Evolutionary conservation across 176 grass and related monocot species (phyloP), one percentile per base, ranked within the genome.

Genomic region (Cenchrus purpureus): DNA sequence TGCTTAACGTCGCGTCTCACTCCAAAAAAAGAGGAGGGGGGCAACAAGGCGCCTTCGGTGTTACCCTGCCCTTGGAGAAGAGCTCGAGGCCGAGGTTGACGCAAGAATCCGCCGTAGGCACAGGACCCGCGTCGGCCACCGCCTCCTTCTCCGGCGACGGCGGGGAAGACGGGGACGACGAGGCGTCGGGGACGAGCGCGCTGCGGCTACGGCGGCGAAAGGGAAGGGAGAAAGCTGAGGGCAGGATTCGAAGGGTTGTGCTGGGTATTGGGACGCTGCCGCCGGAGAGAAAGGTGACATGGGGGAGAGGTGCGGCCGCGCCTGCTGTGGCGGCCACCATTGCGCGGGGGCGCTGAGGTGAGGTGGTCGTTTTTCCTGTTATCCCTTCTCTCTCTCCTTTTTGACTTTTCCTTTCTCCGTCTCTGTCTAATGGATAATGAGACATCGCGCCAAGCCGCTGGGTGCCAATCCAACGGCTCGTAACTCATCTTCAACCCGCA

Each of bases 61-160:
- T 76, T 85, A 98, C 96, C 89, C 91, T 95, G 77, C 96, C 87
- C 87, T 92, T 98, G 57, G 96, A 93, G 93, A 98, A 98, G 70
- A 95, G 87, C 71, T 83, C 31, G 45, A 98, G 96, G 28, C 96
- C 96, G 1, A 91, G 61, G 48, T 94, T 98, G 59, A 98, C 89
- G 57, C 93, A 95, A 8, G 93, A 98, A 79, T 98, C 96, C 17
- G 93, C 93, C 3, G 93, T 95, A 19, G 64, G 79, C 43, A 79
- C 70, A 10, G 58, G 13, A 10, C 12, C 62, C 7, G 67, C 53
- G 42, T 77, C 79, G 45, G 51, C 76, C 70, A 79, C 67, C 31
- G 73, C 79, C 65, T 83, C 72, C 29, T 89, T 74, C 82, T 92
- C 90, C 71, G 85, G 71, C 3, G 85, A 88, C 44, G 89, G 82